Base-by-base conservation (phyloP, 2,329 filamentous ascomycete genomes). In the Cryphonectria parasitica region DNA sequence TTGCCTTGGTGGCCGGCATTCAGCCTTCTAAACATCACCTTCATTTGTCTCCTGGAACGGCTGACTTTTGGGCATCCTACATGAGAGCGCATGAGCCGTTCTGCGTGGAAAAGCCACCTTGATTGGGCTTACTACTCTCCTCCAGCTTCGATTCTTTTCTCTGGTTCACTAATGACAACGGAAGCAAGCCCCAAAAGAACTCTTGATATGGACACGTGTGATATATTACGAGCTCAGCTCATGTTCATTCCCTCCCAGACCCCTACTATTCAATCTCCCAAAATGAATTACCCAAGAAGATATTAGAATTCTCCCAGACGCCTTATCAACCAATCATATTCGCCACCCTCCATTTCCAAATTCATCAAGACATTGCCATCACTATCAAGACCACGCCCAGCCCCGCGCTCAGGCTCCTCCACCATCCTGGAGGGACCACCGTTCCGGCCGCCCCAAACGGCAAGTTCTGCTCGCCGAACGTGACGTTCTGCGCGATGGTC, bases 401-500 rank as follows among this genome's bases (percentile, higher is more conserved):
- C 68, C 74, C 65, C 69, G 73, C 36, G 74, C 64, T 56, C 7
- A 70, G 41, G 39, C 62, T 72, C 45, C 49, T 66, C 67, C 64
- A 64, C 67, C 67, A 64, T n/a, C 72, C 73, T 31, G 78, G 76
- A 34, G 72, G 73, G 49, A 72, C 69, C 43, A 74, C 63, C 19
- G 67, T 71, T 6, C 74, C 72, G 19, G 79, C 81, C 5, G 76
- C 77, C 0, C 82, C 84, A 61, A 86, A 84, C 1, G 85, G 86
- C 69, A 89, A 74, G 0, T 88, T 90, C 77, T 92, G 90, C 71
- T 86, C 85, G 13, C 85, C 85, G 76, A 93, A 94, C 0, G 91
- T 93, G 58, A 94, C 83, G 72, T 94, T 93, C 79, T 94, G 91
- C 52, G 82, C 79, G 7, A 94, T 85, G 0, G 84, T 85, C 41